Percentiles rank a stretch among this genome's conserved stretches.
These are phyloP conservation scores for Leucosporidium scottii DNA, from an alignment of 768 basidiomycete genomes.

Conservation along the genomic window DNA sequence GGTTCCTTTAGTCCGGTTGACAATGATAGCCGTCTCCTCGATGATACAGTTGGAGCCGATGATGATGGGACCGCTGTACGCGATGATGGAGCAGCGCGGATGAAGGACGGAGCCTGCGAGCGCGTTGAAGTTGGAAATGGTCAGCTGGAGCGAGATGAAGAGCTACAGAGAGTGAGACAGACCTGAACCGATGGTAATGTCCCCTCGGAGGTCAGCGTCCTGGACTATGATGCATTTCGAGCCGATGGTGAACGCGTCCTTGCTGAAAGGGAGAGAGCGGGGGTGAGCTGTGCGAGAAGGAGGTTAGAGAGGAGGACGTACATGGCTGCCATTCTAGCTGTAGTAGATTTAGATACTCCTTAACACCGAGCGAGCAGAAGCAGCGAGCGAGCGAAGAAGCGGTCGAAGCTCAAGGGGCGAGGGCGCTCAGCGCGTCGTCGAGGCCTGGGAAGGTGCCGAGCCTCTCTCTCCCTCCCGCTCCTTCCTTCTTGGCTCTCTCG, in stretches of 20 bases:
- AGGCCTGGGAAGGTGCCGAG: too few relatives aligned
- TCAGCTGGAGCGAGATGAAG: background rate
- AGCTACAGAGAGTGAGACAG: background rate
- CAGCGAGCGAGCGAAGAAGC: too few relatives aligned
- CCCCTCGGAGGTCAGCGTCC: constrained; percentile 88
- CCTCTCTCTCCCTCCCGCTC: too few relatives aligned
- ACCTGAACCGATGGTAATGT: constrained; percentile 86
- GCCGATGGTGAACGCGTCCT: constrained; percentile 62
- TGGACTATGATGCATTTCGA: constrained; percentile 85
- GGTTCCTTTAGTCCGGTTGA: constrained; percentile 60
- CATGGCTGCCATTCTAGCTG: background rate
- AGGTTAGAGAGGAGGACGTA: background rate
- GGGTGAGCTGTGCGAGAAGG: background rate
- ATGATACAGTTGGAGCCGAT: constrained; percentile 83
- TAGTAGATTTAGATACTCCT: too few relatives aligned
- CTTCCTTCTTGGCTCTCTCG: too few relatives aligned
- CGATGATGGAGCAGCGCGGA: constrained; percentile 88
- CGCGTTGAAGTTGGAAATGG: background rate
- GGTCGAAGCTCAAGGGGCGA: too few relatives aligned
- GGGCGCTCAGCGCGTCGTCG: too few relatives aligned
- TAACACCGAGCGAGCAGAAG: too few relatives aligned
- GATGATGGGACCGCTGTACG: constrained; percentile 80
- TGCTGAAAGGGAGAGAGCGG: background rate
- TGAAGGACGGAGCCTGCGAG: constrained; percentile 72
- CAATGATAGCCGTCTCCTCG: constrained; percentile 82